These are phyloP conservation scores for Huiozyma naganishii DNA, from an alignment of 805 yeast genomes.

Conservation along the genomic window DNA sequence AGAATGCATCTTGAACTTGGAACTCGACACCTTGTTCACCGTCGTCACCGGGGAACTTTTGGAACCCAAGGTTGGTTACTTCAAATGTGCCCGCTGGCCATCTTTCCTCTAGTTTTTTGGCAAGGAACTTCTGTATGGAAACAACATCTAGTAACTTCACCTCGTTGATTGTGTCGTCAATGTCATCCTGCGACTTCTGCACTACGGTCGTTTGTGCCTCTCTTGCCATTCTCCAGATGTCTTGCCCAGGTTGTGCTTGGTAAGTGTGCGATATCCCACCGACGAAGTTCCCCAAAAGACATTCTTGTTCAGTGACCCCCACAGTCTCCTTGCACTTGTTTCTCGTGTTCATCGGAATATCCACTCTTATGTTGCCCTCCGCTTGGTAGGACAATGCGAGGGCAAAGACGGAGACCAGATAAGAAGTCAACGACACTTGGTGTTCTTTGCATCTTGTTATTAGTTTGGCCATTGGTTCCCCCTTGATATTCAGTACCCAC, in stretches of 20 bases:
- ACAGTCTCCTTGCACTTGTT: slow-evolving; percentile 5
- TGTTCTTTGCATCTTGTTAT: slow-evolving; percentile 13
- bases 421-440: slow-evolving; percentile 16
- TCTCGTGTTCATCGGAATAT: slow-evolving; percentile 22
- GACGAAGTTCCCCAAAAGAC: slow-evolving; percentile 19
- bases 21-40: slow-evolving; percentile 4
- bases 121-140: slow-evolving; percentile 10
- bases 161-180: slow-evolving; percentile 9
- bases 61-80: slow-evolving; percentile 21
- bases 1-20: slow-evolving; percentile 14
- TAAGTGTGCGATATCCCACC: slow-evolving; percentile 8
- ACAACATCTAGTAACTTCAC: slow-evolving; percentile 17
- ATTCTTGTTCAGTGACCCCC: slow-evolving; percentile 2
- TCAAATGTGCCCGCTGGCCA: slow-evolving; percentile 22
- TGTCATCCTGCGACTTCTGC: slow-evolving; percentile 2
- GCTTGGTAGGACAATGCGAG: not conserved
- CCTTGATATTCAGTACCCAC: slow-evolving; percentile 7
- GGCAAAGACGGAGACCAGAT: slow-evolving; percentile 11
- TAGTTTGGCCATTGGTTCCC: slow-evolving; percentile 6
- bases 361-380: slow-evolving; percentile 4
- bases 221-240: slow-evolving; percentile 14
- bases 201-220: slow-evolving; percentile 4
- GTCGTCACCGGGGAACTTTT: slow-evolving; percentile 7
- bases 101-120: slow-evolving; percentile 8
- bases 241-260: not conserved